These are phyloP conservation scores for Osmozyma mogii DNA, from an alignment of 805 yeast genomes.

Conservation along the genomic window DNA sequence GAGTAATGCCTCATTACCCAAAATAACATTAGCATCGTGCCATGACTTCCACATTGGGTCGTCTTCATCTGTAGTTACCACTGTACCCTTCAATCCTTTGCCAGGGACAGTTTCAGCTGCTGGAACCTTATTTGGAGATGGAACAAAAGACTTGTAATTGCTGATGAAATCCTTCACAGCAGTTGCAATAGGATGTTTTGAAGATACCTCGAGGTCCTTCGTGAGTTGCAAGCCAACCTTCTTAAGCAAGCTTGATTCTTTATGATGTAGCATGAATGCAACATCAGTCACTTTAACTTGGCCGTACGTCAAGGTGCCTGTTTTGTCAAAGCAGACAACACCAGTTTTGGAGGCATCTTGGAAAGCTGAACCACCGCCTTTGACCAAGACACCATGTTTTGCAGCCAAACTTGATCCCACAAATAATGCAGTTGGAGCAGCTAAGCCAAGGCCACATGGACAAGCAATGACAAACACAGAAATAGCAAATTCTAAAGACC, in stretches of 20 bases:
- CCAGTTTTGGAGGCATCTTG: constrained; percentile 64
- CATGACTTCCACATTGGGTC: constrained; percentile 24
- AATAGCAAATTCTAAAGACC: constrained; percentile 73
- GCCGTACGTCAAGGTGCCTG: constrained; percentile 72
- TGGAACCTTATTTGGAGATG: constrained; percentile 32
- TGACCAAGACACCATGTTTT: constrained; percentile 62
- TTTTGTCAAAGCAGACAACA: constrained; percentile 68
- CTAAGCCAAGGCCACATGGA: constrained; percentile 80
- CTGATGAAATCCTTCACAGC: constrained; percentile 39
- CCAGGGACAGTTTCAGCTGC: constrained; percentile 50
- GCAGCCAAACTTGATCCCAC: constrained; percentile 79
- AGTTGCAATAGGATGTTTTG: constrained; percentile 62
- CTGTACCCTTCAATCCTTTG: constrained; percentile 46
- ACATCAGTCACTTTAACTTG: constrained; percentile 49
- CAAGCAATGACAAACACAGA: constrained; percentile 79
- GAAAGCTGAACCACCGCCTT: constrained; percentile 79
- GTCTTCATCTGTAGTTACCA: constrained; percentile 17
- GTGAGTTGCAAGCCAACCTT: constrained; percentile 38
- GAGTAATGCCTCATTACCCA: constrained; percentile 59
- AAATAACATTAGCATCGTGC: constrained; percentile 29
- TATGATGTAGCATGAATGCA: constrained; percentile 14
- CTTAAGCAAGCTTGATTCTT: constrained; percentile 19
- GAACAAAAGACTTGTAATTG: constrained; percentile 8
- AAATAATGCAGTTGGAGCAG: constrained; percentile 78
- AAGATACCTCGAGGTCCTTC: constrained; percentile 52